A percentile compares a stretch with the other conserved stretches of the same genome.
Conservation (phyloP, 2,329 filamentous ascomycete genomes). For the Fusarium newnesense region DNA sequence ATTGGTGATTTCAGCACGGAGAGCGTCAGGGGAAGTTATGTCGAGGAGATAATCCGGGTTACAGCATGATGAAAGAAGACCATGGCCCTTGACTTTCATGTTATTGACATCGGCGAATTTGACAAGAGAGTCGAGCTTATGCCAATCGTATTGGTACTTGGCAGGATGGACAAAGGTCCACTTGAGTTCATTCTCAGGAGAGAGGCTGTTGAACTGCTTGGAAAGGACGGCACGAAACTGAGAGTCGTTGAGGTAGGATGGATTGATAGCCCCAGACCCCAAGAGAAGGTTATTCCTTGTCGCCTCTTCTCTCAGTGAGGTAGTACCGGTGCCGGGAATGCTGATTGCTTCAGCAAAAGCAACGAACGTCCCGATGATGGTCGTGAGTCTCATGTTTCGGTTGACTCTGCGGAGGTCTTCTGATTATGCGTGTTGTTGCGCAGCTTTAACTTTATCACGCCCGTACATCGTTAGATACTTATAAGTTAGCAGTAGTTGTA, state of each 20-base stretch:
- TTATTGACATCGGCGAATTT: neutral
- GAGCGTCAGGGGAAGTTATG: neutral
- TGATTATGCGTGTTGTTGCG: too few relatives aligned
- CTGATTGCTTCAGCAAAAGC: neutral
- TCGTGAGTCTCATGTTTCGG: neutral
- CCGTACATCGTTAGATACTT: neutral
- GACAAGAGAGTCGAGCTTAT: neutral
- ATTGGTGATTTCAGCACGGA: neutral
- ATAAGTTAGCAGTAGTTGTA: too few relatives aligned
- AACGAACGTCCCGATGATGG: neutral
- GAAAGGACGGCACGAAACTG: neutral
- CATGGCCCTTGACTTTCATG: neutral
- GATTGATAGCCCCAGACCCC: conserved; percentile 1
- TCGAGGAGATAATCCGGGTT: neutral
- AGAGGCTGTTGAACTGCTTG: neutral
- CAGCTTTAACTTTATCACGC: too few relatives aligned
- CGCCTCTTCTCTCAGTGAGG: neutral
- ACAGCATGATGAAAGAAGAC: neutral
- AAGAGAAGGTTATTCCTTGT: neutral
- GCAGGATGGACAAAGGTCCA: neutral
- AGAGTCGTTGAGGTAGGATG: neutral
- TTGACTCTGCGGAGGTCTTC: too few relatives aligned
- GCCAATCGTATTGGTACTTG: neutral
- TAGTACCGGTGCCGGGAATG: neutral
- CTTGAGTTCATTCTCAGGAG: neutral